These are phyloP conservation scores for Colletotrichum musicola DNA, from an alignment of 2,329 filamentous ascomycete species.

Conservation along the genomic window DNA sequence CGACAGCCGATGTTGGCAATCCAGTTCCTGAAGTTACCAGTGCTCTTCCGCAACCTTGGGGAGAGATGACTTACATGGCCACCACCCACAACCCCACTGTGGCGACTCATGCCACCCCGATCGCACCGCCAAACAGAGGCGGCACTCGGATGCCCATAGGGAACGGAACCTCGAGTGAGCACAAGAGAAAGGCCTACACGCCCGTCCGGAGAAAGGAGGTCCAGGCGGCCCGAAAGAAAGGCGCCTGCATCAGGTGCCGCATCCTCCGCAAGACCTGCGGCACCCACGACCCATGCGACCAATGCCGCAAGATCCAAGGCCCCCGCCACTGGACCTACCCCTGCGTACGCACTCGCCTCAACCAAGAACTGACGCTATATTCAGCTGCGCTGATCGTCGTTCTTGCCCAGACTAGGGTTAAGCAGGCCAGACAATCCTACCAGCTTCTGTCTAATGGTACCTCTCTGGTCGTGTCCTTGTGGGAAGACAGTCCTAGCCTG, in stretches of 20 bases:
- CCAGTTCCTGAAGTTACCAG: slow-evolving; percentile 16
- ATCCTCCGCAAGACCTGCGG: slow-evolving; percentile 76
- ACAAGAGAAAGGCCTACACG: slow-evolving; percentile 48
- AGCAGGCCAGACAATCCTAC: slow-evolving; percentile 64
- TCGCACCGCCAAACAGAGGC: slow-evolving; percentile 50
- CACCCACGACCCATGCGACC: slow-evolving; percentile 72
- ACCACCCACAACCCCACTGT: slow-evolving; percentile 42
- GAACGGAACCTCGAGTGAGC: slow-evolving; percentile 39
- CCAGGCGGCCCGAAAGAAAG: slow-evolving; percentile 73
- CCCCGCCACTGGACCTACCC: slow-evolving; percentile 75
- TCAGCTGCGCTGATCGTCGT: slow-evolving; percentile 74
- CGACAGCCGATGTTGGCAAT: slow-evolving; percentile 24
- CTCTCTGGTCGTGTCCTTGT: slow-evolving; percentile 37
- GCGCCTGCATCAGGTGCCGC: slow-evolving; percentile 74
- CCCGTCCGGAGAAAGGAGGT: slow-evolving; percentile 72
- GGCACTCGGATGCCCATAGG: slow-evolving; percentile 63
- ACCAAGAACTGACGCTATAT: slow-evolving; percentile 73
- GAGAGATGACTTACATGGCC: slow-evolving; percentile 64
- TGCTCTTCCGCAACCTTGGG: slow-evolving; percentile 59
- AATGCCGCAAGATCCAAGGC: slow-evolving; percentile 72
- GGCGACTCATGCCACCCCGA: slow-evolving; percentile 34
- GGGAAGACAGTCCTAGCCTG: slow-evolving; percentile 38
- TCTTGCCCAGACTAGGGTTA: slow-evolving; percentile 70
- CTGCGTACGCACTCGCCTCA: slow-evolving; percentile 72
- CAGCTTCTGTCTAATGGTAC: slow-evolving; percentile 63